phyloP scores from a whole-genome alignment of 805 yeast genomes.

The Ogataea salicorniae region DNA sequence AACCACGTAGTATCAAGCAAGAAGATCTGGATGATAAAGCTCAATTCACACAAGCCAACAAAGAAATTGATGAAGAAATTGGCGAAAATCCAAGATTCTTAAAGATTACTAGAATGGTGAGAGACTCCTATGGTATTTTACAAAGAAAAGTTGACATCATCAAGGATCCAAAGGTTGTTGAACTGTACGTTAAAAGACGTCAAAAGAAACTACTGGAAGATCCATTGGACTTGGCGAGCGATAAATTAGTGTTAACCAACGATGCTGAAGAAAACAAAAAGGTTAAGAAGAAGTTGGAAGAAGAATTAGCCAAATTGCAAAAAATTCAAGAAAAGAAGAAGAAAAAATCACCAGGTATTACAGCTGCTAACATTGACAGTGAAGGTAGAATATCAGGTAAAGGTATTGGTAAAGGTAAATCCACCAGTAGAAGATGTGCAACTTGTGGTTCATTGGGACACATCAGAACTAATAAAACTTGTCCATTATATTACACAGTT shows the following conservation, averaged over 20 bases:
- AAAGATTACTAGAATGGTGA: conserved; percentile 69
- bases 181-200: conserved; percentile 67
- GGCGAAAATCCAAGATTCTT: conserved; percentile 33
- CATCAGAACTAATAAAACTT: conserved; percentile 83
- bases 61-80: conserved; percentile 27
- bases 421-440: conserved; percentile 79
- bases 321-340: conserved; percentile 62
- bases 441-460: conserved; percentile 96
- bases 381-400: conserved; percentile 49
- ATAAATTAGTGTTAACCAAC: conserved; percentile 69
- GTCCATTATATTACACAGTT: conserved; percentile 72
- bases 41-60: conserved; percentile 24
- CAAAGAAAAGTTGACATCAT: conserved; percentile 77
- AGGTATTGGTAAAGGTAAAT: conserved; percentile 67
- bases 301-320: conserved; percentile 76
- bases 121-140: conserved; percentile 79
- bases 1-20: conserved; percentile 17
- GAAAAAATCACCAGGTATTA: conserved; percentile 28
- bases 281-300: conserved; percentile 70
- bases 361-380: conserved; percentile 31
- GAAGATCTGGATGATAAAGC: conserved; percentile 15
- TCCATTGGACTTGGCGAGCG: conserved; percentile 56
- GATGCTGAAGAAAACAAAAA: conserved; percentile 81
- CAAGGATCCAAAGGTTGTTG: conserved; percentile 81
- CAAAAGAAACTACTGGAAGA: conserved; percentile 31